Percentiles rank a stretch among this genome's conserved stretches.
Conservation (phyloP, 1,284 basidiomycete species). For the Naganishia albida region DNA sequence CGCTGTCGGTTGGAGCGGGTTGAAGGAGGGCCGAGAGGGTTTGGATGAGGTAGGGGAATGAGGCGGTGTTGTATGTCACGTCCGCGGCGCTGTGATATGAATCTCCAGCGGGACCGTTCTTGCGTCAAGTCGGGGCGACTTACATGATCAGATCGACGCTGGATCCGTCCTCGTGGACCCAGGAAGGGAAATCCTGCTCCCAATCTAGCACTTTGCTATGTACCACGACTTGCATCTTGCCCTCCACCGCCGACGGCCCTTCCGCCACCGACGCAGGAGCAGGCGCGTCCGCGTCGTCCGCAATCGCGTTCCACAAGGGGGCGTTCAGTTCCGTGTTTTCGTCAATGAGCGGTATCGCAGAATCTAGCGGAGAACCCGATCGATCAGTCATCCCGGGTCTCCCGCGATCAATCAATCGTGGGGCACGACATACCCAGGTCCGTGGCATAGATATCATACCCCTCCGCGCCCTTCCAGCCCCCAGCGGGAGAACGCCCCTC, state of each 20-base stretch:
- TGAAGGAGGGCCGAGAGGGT: conserved; percentile 44
- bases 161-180: conserved; percentile 51
- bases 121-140: too few relatives aligned
- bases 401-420: too few relatives aligned
- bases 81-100: conserved; percentile 79
- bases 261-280: not conserved
- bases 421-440: conserved; percentile 76
- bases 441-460: conserved; percentile 63
- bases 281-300: not conserved
- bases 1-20: conserved; percentile 1
- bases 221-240: not conserved
- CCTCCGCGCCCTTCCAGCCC: too few relatives aligned
- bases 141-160: conserved; percentile 47
- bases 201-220: conserved; percentile 68
- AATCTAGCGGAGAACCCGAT: conserved; percentile 58
- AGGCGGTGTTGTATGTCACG: conserved; percentile 82
- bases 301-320: conserved; percentile 26
- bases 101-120: too few relatives aligned
- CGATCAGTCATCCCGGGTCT: too few relatives aligned
- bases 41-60: conserved; percentile 61
- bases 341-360: conserved; percentile 73
- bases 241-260: not conserved
- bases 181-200: conserved; percentile 63
- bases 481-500: conserved; percentile 11
- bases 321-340: conserved; percentile 66